Evolutionary conservation across 805 yeast species (phyloP), one percentile per base, ranked within the genome.

Genomic region (Ogataea neopini): DNA sequence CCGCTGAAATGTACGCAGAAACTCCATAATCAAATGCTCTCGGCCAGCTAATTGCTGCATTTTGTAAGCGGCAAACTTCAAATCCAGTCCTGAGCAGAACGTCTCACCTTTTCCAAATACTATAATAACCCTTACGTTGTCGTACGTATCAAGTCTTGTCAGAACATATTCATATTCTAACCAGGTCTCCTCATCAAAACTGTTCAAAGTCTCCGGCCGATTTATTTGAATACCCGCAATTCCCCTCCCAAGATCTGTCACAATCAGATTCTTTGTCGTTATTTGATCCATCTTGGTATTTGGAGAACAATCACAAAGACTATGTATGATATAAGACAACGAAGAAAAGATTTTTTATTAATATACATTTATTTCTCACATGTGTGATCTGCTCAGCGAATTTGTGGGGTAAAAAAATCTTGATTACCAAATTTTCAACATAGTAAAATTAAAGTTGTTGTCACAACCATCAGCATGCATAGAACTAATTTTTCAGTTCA

Each of bases 51-150:
- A 38, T 7, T 44, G 48, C 3, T 47, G 32, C 29, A 61, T 59
- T 35, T 51, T 50, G 3, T 54, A 47, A 15, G 52, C 48, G 1
- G 59, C 44, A 1, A 42, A 50, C 52, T 73, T 72, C 58, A 86
- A 61, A 60, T 87, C 84, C 52, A 86, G 71, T 0, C 95, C 95
- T 3, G 88, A 72, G 22, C 82, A 71, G 58, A 87, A 83, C 2
- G 83, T 72, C 19, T 66, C 66, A 7, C 85, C 85, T 1, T 61
- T 68, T 0, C 84, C 82, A 1, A 82, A 75, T 0, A 86, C 68
- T 6, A 87, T 73, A 25, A 84, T 77, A 7, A 74, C 79, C 19
- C 78, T 75, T 20, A 82, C 75, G 1, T 65, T 66, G 2, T 73
- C 64, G 40, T 72, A 75, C 3, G 52, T 43, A 40, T 77, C 80